Percentiles rank a stretch among this genome's conserved stretches.
Evolutionary conservation across 1,284 basidiomycete species (phyloP).

Genomic region (Leccinum fallax): DNA sequence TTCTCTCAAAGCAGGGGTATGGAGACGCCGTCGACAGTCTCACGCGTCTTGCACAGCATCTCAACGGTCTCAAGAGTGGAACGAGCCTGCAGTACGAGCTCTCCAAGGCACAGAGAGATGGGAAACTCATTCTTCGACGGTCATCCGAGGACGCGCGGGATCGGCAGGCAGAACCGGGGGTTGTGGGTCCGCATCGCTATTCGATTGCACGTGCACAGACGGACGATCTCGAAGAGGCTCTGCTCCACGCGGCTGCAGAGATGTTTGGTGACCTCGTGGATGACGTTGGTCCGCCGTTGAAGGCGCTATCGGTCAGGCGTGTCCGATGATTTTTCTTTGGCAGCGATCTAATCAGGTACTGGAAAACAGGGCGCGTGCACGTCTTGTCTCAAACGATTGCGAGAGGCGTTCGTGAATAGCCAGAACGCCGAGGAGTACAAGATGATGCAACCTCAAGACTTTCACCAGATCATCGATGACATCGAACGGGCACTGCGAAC

Average conservation of each 20-base stretch:
- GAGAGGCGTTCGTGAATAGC: constrained; percentile 59
- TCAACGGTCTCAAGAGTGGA: constrained; percentile 84
- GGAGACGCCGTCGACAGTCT: constrained; percentile 84
- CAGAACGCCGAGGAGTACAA: constrained; percentile 26
- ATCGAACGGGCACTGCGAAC: constrained; percentile 70
- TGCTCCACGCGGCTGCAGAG: constrained; percentile 66
- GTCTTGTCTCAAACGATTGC: constrained; percentile 58
- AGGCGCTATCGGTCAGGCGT: constrained; percentile 68
- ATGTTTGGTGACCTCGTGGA: constrained; percentile 86
- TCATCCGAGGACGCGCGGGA: constrained; percentile 21
- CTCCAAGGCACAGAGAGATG: constrained; percentile 64
- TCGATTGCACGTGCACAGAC: constrained; percentile 16
- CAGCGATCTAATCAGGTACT: constrained; percentile 1
- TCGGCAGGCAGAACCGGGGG: constrained; percentile 5
- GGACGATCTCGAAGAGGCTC: constrained; percentile 56
- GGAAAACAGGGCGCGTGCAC: constrained; percentile 57
- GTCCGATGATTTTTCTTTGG: background rate
- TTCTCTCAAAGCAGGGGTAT: constrained; percentile 61
- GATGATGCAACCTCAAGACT: constrained; percentile 54
- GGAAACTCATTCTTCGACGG: constrained; percentile 46
- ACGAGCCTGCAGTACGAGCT: constrained; percentile 83
- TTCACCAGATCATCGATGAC: constrained; percentile 61
- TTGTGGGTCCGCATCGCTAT: constrained; percentile 17
- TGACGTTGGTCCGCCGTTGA: constrained; percentile 79
- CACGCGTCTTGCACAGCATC: constrained; percentile 87